phyloP scores from a whole-genome alignment of 352 stramenopile species.

The Phytophthora ramorum region DNA sequence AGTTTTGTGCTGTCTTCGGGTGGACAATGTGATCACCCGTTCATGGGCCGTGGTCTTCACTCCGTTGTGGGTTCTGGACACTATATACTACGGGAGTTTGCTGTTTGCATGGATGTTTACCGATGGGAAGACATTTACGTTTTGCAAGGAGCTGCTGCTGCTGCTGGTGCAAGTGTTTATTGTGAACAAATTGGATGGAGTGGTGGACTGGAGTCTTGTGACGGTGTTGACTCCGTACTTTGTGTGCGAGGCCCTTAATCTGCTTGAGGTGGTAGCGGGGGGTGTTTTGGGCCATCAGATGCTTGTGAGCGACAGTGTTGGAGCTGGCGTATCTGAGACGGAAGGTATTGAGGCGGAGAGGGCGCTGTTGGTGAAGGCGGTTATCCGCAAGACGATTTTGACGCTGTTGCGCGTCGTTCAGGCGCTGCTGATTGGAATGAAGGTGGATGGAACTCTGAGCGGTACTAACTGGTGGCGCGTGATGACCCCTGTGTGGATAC shows the following conservation, averaged over 20 bases:
- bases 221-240: slow-evolving; percentile 77
- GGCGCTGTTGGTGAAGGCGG: slow-evolving; percentile 40
- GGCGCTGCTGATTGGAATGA: slow-evolving; percentile 62
- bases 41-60: slow-evolving; percentile 30
- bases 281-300: slow-evolving; percentile 62
- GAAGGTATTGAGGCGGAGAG: slow-evolving; percentile 64
- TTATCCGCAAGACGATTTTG: slow-evolving; percentile 47
- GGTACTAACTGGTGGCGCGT: slow-evolving; percentile 73
- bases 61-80: slow-evolving; percentile 37
- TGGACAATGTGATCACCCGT: slow-evolving; percentile 25
- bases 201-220: slow-evolving; percentile 61
- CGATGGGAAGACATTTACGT: slow-evolving; percentile 27
- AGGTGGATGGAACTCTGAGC: slow-evolving; percentile 61
- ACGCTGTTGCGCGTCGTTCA: slow-evolving; percentile 56
- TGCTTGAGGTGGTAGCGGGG: slow-evolving; percentile 63
- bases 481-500: slow-evolving; percentile 77
- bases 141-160: slow-evolving; percentile 71
- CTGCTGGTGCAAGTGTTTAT: slow-evolving; percentile 78
- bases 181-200: slow-evolving; percentile 75
- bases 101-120: slow-evolving; percentile 27
- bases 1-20: slow-evolving; percentile 41
- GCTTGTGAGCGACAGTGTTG: slow-evolving; percentile 64
- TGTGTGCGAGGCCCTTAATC: slow-evolving; percentile 63
- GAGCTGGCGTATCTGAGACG: slow-evolving; percentile 55
- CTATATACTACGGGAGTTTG: slow-evolving; percentile 35